These are phyloP conservation scores for Claviceps monticola DNA, from an alignment of 2,329 filamentous ascomycete genomes.

Conservation along the genomic window DNA sequence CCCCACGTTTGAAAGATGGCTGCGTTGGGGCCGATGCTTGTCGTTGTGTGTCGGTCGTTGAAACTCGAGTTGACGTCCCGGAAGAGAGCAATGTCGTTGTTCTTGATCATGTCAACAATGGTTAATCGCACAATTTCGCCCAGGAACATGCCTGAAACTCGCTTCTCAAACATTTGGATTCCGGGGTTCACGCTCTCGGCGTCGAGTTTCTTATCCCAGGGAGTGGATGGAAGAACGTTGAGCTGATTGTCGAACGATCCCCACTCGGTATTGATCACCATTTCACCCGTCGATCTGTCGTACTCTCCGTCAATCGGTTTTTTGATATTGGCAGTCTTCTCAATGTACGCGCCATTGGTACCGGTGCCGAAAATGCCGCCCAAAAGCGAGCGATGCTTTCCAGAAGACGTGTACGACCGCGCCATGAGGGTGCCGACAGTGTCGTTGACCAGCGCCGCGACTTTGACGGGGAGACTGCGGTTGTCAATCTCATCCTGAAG, in stretches of 20 bases:
- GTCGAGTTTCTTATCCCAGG: slow-evolving; percentile 71
- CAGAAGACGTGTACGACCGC: slow-evolving; percentile 83
- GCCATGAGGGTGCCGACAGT: slow-evolving; percentile 97
- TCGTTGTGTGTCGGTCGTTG: slow-evolving; percentile 58
- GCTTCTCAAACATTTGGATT: slow-evolving; percentile 98
- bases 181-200: slow-evolving; percentile 75
- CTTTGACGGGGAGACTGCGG: slow-evolving; percentile 74
- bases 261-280: slow-evolving; percentile 99
- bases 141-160: slow-evolving; percentile 94
- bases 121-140: slow-evolving; percentile 81
- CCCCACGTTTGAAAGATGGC: slow-evolving; percentile 71
- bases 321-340: slow-evolving; percentile 74
- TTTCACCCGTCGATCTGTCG: slow-evolving; percentile 71
- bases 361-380: slow-evolving; percentile 96
- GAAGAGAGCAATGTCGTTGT: slow-evolving; percentile 57
- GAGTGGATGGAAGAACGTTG: slow-evolving; percentile 71
- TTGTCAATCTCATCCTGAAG: slow-evolving; percentile 83
- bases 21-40: slow-evolving; percentile 49
- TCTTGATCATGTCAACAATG: slow-evolving; percentile 57
- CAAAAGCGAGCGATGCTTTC: slow-evolving; percentile 74
- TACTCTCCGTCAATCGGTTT: slow-evolving; percentile 61
- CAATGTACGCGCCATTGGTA: slow-evolving; percentile 93
- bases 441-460: slow-evolving; percentile 94
- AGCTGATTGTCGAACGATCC: slow-evolving; percentile 94
- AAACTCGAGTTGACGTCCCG: slow-evolving; percentile 57